These are phyloP conservation scores for Epichloe elymi DNA, from an alignment of 2,329 filamentous ascomycete species.

Conservation along the genomic window DNA sequence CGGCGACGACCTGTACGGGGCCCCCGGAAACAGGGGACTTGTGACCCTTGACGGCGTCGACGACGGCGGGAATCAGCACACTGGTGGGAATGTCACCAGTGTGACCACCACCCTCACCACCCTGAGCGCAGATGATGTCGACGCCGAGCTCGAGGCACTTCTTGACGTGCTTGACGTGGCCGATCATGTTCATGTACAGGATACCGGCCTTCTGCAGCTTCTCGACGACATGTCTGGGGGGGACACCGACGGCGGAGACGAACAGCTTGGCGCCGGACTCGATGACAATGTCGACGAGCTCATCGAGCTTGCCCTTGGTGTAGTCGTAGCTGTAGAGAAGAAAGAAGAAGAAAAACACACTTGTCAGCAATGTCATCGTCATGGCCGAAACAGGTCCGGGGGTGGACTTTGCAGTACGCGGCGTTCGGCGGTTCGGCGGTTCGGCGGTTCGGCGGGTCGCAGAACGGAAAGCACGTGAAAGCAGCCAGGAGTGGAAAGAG, in stretches of 20 bases:
- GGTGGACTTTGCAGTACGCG: background rate
- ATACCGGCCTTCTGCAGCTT: constrained; percentile 77
- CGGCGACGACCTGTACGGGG: constrained; percentile 83
- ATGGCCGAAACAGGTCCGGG: background rate
- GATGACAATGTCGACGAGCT: constrained; percentile 85
- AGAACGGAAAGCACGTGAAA: background rate
- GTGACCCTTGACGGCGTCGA: constrained; percentile 64
- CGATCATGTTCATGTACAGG: constrained; percentile 99
- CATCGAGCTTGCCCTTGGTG: constrained; percentile 94
- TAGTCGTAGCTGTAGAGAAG: constrained; percentile 72
- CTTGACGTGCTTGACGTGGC: constrained; percentile 96
- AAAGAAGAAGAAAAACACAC: background rate
- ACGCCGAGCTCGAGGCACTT: constrained; percentile 88
- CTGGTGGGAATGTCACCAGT: constrained; percentile 89
- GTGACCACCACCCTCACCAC: constrained; percentile 93
- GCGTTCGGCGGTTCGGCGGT: too few species aligned
- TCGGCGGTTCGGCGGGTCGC: background rate
- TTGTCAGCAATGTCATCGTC: background rate
- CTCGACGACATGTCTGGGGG: constrained; percentile 83
- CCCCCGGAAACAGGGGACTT: constrained; percentile 79
- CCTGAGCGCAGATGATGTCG: constrained; percentile 97
- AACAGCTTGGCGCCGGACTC: constrained; percentile 84
- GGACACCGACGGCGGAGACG: constrained; percentile 91
- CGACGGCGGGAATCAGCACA: constrained; percentile 84
- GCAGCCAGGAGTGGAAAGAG: background rate